phyloP scores from a whole-genome alignment of 208 protist species.

The Wallacemonas collosoma region DNA sequence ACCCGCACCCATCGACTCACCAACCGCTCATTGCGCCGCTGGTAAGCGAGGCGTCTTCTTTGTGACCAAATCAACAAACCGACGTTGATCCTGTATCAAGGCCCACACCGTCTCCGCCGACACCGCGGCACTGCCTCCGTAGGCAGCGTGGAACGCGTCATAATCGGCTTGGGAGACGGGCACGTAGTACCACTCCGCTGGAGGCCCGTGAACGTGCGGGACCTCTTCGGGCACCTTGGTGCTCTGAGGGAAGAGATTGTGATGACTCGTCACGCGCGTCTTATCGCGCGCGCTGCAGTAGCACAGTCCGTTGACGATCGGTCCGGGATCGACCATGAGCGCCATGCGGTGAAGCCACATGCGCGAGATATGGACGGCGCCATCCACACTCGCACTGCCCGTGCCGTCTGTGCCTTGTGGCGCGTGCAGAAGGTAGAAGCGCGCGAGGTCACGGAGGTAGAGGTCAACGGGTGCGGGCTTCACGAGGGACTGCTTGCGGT shows the following conservation, averaged over 20 bases:
- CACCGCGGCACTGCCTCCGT: slow-evolving; percentile 69
- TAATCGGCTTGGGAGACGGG: slow-evolving; percentile 60
- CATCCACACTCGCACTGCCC: neutral
- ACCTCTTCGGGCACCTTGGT: slow-evolving; percentile 30
- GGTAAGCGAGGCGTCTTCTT: neutral
- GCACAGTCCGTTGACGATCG: slow-evolving; percentile 77
- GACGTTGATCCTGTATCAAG: slow-evolving; percentile 37
- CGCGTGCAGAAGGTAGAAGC: slow-evolving; percentile 37
- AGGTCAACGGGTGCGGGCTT: slow-evolving; percentile 23
- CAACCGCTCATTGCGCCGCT: no score
- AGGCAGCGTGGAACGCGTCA: slow-evolving; percentile 56
- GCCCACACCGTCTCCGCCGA: slow-evolving; percentile 20
- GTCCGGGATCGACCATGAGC: slow-evolving; percentile 78
- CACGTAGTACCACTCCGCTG: slow-evolving; percentile 81
- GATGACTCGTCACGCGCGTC: slow-evolving; percentile 20
- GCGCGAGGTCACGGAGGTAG: slow-evolving; percentile 60
- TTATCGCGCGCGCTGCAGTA: slow-evolving; percentile 54
- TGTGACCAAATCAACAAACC: slow-evolving; percentile 1
- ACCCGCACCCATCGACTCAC: no score
- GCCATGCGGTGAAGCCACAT: slow-evolving; percentile 82
- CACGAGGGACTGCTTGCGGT: slow-evolving; percentile 76
- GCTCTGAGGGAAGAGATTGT: slow-evolving; percentile 23
- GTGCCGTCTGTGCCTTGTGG: neutral
- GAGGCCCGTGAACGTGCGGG: slow-evolving; percentile 60
- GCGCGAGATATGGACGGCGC: slow-evolving; percentile 76